phyloP scores from a whole-genome alignment of 805 yeast genomes.

The Ogataea methanolica region DNA sequence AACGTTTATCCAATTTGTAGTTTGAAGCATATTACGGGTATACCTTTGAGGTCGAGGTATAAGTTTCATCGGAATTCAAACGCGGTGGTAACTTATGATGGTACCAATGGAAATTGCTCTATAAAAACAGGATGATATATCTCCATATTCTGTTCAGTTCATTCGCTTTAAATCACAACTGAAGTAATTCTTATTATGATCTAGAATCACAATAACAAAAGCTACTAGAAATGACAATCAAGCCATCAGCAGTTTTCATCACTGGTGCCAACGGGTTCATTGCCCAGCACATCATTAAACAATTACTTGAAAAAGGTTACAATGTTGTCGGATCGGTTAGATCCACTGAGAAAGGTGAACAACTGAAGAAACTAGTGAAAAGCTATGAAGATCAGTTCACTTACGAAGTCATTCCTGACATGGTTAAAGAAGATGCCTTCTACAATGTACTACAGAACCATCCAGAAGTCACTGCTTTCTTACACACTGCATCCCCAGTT shows the following conservation, averaged over 20 bases:
- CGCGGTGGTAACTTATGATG: too few species aligned
- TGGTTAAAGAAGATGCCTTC: neutral
- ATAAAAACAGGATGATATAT: too few species aligned
- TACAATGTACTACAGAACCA: neutral
- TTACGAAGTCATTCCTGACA: constrained; percentile 8
- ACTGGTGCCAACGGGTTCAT: neutral
- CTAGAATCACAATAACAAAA: too few species aligned
- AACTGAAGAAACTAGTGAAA: neutral
- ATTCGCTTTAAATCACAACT: too few species aligned
- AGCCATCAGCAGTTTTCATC: neutral
- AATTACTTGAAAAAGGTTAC: neutral
- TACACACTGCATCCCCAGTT: neutral
- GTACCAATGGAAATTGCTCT: too few species aligned
- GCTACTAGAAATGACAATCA: too few species aligned
- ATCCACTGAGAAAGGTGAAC: neutral
- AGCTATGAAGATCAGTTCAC: neutral
- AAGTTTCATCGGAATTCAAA: too few species aligned
- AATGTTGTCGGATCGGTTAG: neutral
- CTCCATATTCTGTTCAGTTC: too few species aligned
- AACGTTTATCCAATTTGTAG: too few species aligned
- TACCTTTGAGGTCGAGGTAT: too few species aligned
- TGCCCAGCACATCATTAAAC: neutral
- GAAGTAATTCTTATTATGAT: too few species aligned
- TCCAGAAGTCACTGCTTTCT: neutral
- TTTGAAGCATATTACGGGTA: too few species aligned